Conservation (phyloP, 768 basidiomycete genomes). For the Postia placenta region DNA sequence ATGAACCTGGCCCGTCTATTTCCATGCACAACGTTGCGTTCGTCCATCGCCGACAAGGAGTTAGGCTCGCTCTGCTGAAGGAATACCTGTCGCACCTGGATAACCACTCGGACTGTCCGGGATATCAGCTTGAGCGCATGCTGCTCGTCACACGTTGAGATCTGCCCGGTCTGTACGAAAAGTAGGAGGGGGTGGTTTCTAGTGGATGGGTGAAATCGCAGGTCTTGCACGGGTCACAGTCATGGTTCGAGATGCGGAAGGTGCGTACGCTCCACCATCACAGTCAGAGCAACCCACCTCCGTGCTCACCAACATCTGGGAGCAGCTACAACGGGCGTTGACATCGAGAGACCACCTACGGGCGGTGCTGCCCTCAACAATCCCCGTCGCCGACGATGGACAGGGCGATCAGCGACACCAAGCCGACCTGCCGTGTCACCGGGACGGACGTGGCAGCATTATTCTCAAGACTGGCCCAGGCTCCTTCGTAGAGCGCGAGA, state of each 20-base stretch:
- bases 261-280: conserved; percentile 10
- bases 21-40: conserved; percentile 63
- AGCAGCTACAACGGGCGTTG: conserved; percentile 41
- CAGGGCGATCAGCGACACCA: conserved; percentile 38
- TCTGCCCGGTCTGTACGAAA: conserved; percentile 49
- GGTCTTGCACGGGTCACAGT: conserved; percentile 51
- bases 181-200: conserved; percentile 61
- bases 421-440: conserved; percentile 64
- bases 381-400: conserved; percentile 22
- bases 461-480: conserved; percentile 61
- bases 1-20: conserved; percentile 48
- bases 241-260: conserved; percentile 61
- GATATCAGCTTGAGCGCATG: conserved; percentile 36
- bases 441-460: conserved; percentile 61
- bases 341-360: conserved; percentile 28
- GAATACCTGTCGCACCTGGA: conserved; percentile 53
- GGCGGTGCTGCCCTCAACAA: conserved; percentile 35
- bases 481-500: conserved; percentile 46
- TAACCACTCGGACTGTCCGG: conserved; percentile 12
- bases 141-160: conserved; percentile 60
- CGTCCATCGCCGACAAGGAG: conserved; percentile 35
- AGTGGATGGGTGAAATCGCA: conserved; percentile 46
- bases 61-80: conserved; percentile 46
- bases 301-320: conserved; percentile 41
- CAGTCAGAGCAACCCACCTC: conserved; percentile 10